A percentile compares a stretch with the other conserved stretches of the same genome.
Evolutionary conservation across 495 filamentous ascomycete species (phyloP).

Genomic region (Penicillium steckii): DNA sequence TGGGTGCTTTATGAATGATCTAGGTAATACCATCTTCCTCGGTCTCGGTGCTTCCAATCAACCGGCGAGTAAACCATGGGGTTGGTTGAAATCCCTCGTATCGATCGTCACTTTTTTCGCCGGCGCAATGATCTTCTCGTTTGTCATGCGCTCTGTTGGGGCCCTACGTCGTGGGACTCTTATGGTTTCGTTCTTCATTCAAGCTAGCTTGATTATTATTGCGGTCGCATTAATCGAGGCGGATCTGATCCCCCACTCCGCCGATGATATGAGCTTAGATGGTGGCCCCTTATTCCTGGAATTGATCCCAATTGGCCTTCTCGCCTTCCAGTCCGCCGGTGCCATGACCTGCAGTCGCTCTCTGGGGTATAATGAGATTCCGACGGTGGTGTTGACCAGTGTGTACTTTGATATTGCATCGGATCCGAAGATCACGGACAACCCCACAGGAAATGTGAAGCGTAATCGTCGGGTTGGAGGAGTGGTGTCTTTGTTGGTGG

Average conservation of each 20-base stretch:
- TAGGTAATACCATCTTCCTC: conserved; percentile 67
- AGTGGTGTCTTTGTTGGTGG: conserved; percentile 55
- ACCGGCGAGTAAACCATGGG: conserved; percentile 51
- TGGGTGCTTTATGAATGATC: neutral
- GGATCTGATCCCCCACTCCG: conserved; percentile 44
- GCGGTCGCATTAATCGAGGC: conserved; percentile 57
- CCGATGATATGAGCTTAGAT: conserved; percentile 22
- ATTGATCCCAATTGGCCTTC: conserved; percentile 58
- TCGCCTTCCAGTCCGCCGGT: conserved; percentile 71
- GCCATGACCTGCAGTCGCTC: conserved; percentile 64
- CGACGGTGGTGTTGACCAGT: conserved; percentile 70
- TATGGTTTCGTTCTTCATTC: conserved; percentile 55
- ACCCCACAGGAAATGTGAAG: conserved; percentile 55
- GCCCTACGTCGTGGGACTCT: conserved; percentile 51
- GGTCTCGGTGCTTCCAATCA: conserved; percentile 59
- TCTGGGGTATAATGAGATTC: conserved; percentile 66
- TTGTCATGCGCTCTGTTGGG: conserved; percentile 32
- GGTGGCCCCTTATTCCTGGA: conserved; percentile 41
- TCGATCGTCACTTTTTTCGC: conserved; percentile 58
- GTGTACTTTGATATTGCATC: conserved; percentile 67
- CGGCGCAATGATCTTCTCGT: conserved; percentile 51
- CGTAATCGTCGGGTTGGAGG: conserved; percentile 60
- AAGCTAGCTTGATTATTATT: conserved; percentile 54
- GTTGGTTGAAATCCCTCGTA: conserved; percentile 62
- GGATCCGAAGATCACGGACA: conserved; percentile 51